These are phyloP conservation scores for Macrolepiota dolichaula DNA, from an alignment of 768 basidiomycete genomes.

Conservation along the genomic window DNA sequence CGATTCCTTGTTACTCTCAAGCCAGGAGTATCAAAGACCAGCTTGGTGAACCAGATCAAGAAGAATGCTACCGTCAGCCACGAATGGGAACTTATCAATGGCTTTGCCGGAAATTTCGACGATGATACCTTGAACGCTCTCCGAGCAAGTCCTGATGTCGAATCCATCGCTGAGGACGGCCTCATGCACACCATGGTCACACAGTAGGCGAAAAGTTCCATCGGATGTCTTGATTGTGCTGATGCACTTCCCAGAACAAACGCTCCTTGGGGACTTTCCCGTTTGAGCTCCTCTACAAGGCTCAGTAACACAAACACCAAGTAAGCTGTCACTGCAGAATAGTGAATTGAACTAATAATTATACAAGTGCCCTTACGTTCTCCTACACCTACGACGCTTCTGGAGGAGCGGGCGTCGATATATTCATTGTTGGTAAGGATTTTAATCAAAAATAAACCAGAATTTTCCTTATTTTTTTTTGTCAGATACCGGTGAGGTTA, in stretches of 20 bases:
- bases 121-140: slow-evolving; percentile 21
- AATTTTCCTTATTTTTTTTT: no score
- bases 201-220: slow-evolving; percentile 15
- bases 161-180: slow-evolving; percentile 27
- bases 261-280: slow-evolving; percentile 27
- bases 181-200: slow-evolving; percentile 21
- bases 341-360: not conserved
- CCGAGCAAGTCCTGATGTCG: slow-evolving; percentile 23
- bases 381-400: slow-evolving; percentile 17
- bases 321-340: not conserved
- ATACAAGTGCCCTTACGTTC: slow-evolving; percentile 15
- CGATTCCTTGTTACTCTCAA: slow-evolving; percentile 29
- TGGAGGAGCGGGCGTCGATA: slow-evolving; percentile 28
- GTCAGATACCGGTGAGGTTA: slow-evolving; percentile 21
- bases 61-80: slow-evolving; percentile 6
- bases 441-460: no score
- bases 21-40: slow-evolving; percentile 19
- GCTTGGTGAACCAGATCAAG: slow-evolving; percentile 14
- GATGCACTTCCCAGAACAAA: not conserved
- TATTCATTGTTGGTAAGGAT: slow-evolving; percentile 30
- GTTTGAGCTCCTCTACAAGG: slow-evolving; percentile 19
- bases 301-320: slow-evolving; percentile 14
- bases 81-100: slow-evolving; percentile 27
- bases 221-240: not conserved
- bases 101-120: slow-evolving; percentile 28